phyloP scores from a whole-genome alignment of 371 early-diverging fungal species.

The Mortierella sp. region DNA sequence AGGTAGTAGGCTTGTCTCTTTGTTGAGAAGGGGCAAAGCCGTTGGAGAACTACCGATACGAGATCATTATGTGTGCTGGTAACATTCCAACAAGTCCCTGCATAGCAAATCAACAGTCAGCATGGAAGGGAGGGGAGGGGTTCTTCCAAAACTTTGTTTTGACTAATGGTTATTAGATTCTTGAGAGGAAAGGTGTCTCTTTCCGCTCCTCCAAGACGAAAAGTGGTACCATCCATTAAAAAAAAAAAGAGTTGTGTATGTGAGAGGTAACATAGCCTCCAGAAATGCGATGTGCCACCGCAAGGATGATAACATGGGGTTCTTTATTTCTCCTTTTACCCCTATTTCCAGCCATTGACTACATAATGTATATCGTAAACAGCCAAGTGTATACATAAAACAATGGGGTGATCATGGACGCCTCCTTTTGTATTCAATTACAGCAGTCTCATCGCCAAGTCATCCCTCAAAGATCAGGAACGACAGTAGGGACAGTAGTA shows the following conservation, averaged over 20 bases:
- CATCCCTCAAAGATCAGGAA: neutral
- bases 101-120: too few relatives aligned
- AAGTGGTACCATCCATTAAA: neutral
- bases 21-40: neutral
- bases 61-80: neutral
- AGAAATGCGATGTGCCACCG: neutral
- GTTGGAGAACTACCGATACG: neutral
- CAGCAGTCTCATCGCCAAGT: constrained; percentile 1
- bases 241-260: neutral
- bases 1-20: neutral
- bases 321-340: constrained; percentile 12
- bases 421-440: constrained; percentile 11
- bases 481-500: neutral
- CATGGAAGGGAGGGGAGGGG: too few relatives aligned
- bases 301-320: neutral
- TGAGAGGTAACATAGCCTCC: neutral
- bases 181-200: too few relatives aligned
- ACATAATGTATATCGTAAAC: neutral
- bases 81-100: too few relatives aligned
- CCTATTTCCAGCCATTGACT: constrained; percentile 20
- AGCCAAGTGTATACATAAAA: constrained; percentile 1
- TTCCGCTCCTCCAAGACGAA: too few relatives aligned
- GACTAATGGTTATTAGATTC: too few relatives aligned
- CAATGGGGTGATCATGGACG: constrained; percentile 30
- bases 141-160: too few relatives aligned